Percentiles rank a stretch among this genome's conserved stretches.
These are phyloP conservation scores for Omphalotus guepiniiformis DNA, from an alignment of 768 basidiomycete species.

Conservation along the genomic window DNA sequence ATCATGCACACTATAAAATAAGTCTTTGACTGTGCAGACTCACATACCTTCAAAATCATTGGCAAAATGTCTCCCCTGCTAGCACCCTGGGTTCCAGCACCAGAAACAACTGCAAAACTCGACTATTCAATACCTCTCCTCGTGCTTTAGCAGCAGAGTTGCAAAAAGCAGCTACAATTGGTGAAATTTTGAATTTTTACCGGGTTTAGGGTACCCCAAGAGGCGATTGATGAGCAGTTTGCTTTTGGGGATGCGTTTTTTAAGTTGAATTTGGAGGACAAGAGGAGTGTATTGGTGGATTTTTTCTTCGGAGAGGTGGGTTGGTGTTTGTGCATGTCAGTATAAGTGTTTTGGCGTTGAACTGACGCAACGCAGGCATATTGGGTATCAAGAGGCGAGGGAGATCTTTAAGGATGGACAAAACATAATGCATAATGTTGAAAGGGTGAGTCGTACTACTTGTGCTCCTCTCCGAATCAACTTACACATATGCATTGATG, in stretches of 20 bases:
- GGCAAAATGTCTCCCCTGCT: too few species aligned
- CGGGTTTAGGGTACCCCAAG: slow-evolving; percentile 33
- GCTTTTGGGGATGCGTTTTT: slow-evolving; percentile 34
- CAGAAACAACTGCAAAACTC: slow-evolving; percentile 21
- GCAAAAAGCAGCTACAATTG: slow-evolving; percentile 32
- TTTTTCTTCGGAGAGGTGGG: slow-evolving; percentile 28
- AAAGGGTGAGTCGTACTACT: slow-evolving; percentile 22
- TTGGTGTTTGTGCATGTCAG: too few species aligned
- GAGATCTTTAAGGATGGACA: slow-evolving; percentile 26
- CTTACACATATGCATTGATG: neutral
- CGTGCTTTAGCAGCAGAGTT: slow-evolving; percentile 29
- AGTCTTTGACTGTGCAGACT: too few species aligned
- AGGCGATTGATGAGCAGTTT: slow-evolving; percentile 30
- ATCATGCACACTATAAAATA: too few species aligned
- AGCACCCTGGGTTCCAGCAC: slow-evolving; percentile 14
- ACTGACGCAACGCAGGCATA: too few species aligned
- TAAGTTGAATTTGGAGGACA: slow-evolving; percentile 30
- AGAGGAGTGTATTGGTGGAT: slow-evolving; percentile 26
- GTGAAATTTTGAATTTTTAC: slow-evolving; percentile 40
- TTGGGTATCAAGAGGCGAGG: slow-evolving; percentile 32
- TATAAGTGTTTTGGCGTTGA: neutral
- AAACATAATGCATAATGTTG: slow-evolving; percentile 35
- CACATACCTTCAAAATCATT: too few species aligned
- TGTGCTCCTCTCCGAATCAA: too few species aligned
- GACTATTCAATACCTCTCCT: slow-evolving; percentile 27